A percentile compares a stretch with the other conserved stretches of the same genome.
These are phyloP conservation scores for Takashimella tepidaria DNA, from an alignment of 1,284 basidiomycete species.

Conservation along the genomic window DNA sequence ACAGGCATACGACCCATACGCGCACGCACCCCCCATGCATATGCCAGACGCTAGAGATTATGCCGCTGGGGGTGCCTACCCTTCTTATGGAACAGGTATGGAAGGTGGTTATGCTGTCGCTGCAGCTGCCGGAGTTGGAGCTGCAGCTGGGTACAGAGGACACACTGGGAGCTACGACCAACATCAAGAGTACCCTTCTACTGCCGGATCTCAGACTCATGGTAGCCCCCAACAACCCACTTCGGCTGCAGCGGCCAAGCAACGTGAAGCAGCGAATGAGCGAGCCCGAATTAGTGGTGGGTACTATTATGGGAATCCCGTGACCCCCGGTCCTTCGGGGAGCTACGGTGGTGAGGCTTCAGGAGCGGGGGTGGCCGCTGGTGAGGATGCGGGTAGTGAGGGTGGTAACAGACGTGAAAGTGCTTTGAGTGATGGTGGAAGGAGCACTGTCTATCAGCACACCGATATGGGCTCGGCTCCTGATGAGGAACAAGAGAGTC, in stretches of 20 bases:
- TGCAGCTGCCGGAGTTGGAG: slow-evolving; percentile 20
- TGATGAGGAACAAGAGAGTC: slow-evolving; percentile 16
- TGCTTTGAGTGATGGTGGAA: slow-evolving; percentile 16
- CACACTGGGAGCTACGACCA: slow-evolving; percentile 12
- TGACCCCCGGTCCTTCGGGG: neutral
- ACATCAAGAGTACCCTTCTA: slow-evolving; percentile 3
- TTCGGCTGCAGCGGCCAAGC: slow-evolving; percentile 33
- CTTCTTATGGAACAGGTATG: slow-evolving; percentile 14
- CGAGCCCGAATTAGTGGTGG: slow-evolving; percentile 9
- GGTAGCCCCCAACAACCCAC: slow-evolving; percentile 4
- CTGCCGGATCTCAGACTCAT: neutral
- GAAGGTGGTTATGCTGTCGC: slow-evolving; percentile 30
- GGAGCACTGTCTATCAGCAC: slow-evolving; percentile 32
- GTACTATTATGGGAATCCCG: neutral
- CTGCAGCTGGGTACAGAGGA: slow-evolving; percentile 3
- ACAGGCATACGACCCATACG: slow-evolving; percentile 22
- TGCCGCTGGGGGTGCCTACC: slow-evolving; percentile 14
- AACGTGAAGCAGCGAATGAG: slow-evolving; percentile 32
- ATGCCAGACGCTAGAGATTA: slow-evolving; percentile 44
- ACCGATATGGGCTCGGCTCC: slow-evolving; percentile 30
- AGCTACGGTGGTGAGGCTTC: neutral
- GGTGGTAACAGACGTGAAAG: slow-evolving; percentile 20
- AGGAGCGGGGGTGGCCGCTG: too few relatives aligned
- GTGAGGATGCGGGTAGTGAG: slow-evolving; percentile 12
- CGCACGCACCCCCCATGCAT: slow-evolving; percentile 22